These are phyloP conservation scores for Penicillium longicatenatum DNA, from an alignment of 495 filamentous ascomycete species.

Conservation along the genomic window DNA sequence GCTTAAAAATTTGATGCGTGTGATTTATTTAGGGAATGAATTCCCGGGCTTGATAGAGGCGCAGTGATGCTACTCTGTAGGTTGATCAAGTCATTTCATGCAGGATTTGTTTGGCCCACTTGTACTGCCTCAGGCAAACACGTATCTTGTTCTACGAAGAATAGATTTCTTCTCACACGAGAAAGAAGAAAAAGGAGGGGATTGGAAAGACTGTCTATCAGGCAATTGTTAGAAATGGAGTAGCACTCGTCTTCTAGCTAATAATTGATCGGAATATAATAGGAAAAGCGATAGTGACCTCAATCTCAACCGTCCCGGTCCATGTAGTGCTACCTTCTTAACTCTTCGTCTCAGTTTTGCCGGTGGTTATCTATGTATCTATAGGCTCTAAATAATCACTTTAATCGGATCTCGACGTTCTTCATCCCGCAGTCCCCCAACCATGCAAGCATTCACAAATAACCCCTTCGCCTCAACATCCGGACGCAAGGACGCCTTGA, in stretches of 20 bases:
- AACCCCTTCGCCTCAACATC: conserved; percentile 21
- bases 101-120: conserved; percentile 2
- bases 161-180: no score
- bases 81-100: neutral
- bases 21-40: neutral
- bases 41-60: neutral
- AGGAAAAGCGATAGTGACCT: no score
- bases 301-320: no score
- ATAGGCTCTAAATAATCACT: neutral
- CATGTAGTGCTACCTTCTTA: neutral
- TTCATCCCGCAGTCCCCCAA: conserved; percentile 28
- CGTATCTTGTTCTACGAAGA: no score
- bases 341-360: neutral
- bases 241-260: no score
- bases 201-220: no score
- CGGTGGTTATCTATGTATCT: neutral
- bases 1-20: neutral
- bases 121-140: neutral
- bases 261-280: no score
- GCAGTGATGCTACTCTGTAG: neutral
- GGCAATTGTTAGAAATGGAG: no score
- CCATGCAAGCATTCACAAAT: conserved; percentile 29
- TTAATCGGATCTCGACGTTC: conserved; percentile 10
- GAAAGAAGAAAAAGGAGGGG: no score
- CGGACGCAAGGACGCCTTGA: conserved; percentile 6